Base-by-base conservation (phyloP, 768 basidiomycete genomes). In the Exidia glandulosa region DNA sequence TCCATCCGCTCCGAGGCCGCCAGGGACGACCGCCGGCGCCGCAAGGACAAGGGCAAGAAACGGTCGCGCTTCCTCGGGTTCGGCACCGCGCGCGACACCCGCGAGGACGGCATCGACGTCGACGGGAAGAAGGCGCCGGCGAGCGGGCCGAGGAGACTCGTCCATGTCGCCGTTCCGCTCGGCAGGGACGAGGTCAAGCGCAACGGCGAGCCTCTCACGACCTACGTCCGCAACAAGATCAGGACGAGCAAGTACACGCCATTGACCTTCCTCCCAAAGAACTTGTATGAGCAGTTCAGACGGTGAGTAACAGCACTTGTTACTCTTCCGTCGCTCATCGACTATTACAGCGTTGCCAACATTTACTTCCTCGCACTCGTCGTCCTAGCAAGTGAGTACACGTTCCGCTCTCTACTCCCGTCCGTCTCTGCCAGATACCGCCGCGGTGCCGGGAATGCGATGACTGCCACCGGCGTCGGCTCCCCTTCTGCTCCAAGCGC, bases 211-310 rank as follows among this genome's bases (percentile, higher is more conserved):
- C 93, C 90, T 0, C 73, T 80, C 58, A 82, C 74, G 37, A 81
- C 83, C n/a, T 97, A 94, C 72, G 81, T 82, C 32, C 77, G 94
- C 67, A 97, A 96, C 71, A 97, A 96, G 80, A 92, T 97, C 63
- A 79, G 88, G 68, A 96, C 94, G 41, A 89, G 87, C 64, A 95
- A 94, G 72, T 98, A 97, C 73, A 95, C 93, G 30, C 70, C 90
- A 54, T 55, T 96, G 56, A 90, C 92, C 0, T 98, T 97, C 69
- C 66, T 98, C 47, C 94, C 94, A 13, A 94, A 90, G 80, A 96
- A 97, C 70, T 73, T 98, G 63, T 90, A 85, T 64, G 93, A 97
- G 72, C 95, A 99, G 69, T 99, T 98, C 69, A 79, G 90, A 62
- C 81, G 94, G 86, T 87, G n/a, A 45, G 2, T 2, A 2, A 19